phyloP scores from a whole-genome alignment of 306 rosid species.

The Luffa acutangula region DNA sequence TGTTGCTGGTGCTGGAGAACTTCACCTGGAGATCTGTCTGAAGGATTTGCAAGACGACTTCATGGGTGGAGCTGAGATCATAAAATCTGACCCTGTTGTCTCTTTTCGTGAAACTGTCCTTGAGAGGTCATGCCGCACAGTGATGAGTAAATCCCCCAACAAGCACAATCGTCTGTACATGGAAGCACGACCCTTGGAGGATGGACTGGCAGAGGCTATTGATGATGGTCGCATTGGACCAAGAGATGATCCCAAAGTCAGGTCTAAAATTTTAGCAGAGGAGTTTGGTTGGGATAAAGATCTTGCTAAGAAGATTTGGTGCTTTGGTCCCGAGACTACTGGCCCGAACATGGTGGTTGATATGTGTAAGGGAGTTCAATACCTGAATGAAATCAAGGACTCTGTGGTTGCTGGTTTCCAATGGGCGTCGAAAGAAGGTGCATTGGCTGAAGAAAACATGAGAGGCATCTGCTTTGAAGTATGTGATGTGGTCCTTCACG shows the following conservation, averaged over 20 bases:
- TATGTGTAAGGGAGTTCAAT: constrained; percentile 85
- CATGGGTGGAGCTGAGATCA: constrained; percentile 91
- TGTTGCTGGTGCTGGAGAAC: constrained; percentile 94
- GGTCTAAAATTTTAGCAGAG: constrained; percentile 52
- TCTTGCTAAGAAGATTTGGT: constrained; percentile 88
- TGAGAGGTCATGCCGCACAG: constrained; percentile 64
- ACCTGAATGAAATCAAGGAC: constrained; percentile 75
- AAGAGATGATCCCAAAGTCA: constrained; percentile 63
- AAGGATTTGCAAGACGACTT: constrained; percentile 86
- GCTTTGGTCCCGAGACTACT: constrained; percentile 72
- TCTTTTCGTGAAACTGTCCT: constrained; percentile 92
- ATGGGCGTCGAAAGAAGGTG: constrained; percentile 91
- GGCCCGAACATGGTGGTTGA: constrained; percentile 95
- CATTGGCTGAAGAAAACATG: constrained; percentile 74
- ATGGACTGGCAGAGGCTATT: constrained; percentile 70
- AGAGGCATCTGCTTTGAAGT: constrained; percentile 70
- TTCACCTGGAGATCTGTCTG: constrained; percentile 88
- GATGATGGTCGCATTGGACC: constrained; percentile 78
- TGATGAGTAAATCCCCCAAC: constrained; percentile 97
- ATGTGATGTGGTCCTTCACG: constrained; percentile 67
- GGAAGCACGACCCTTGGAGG: constrained; percentile 77
- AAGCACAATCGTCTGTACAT: constrained; percentile 88
- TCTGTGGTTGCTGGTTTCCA: constrained; percentile 77
- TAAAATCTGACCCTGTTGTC: constrained; percentile 81
- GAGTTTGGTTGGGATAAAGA: constrained; percentile 84